phyloP scores from a whole-genome alignment of 345 rosid genomes.

The Isatis tinctoria region DNA sequence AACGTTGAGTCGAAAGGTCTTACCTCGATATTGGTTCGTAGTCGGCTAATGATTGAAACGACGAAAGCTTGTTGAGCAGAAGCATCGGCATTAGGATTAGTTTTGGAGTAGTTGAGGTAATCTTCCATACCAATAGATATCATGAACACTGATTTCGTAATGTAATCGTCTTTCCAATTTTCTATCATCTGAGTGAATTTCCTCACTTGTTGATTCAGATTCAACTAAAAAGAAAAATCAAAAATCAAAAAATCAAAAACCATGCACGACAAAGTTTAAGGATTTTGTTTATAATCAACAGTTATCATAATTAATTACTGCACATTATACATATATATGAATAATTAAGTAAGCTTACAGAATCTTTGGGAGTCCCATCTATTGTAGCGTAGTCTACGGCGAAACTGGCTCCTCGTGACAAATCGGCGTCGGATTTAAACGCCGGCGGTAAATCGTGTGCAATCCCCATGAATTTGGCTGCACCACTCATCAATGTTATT shows the following conservation, averaged over 20 bases:
- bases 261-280: neutral
- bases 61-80: slow-evolving; percentile 25
- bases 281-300: neutral
- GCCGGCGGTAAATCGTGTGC: slow-evolving; percentile 8
- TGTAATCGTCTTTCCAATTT: slow-evolving; percentile 10
- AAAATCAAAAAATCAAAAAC: too few species aligned
- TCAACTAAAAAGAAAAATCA: slow-evolving; percentile 12
- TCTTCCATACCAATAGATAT: slow-evolving; percentile 23
- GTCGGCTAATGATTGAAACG: neutral
- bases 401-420: slow-evolving; percentile 29
- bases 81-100: slow-evolving; percentile 11
- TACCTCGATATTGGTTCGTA: slow-evolving; percentile 7
- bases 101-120: slow-evolving; percentile 9
- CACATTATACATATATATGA: neutral
- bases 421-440: neutral
- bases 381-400: slow-evolving; percentile 17
- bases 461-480: slow-evolving; percentile 30
- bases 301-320: too few species aligned
- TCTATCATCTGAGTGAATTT: slow-evolving; percentile 1
- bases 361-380: neutral
- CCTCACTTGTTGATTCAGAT: slow-evolving; percentile 15
- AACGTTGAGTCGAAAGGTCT: neutral
- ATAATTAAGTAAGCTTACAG: slow-evolving; percentile 2
- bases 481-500: neutral
- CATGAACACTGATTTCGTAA: slow-evolving; percentile 10